Percentiles rank a stretch among this genome's conserved stretches.
These are phyloP conservation scores for Lophiostoma macrostomum DNA, from an alignment of 495 filamentous ascomycete genomes.

Conservation along the genomic window DNA sequence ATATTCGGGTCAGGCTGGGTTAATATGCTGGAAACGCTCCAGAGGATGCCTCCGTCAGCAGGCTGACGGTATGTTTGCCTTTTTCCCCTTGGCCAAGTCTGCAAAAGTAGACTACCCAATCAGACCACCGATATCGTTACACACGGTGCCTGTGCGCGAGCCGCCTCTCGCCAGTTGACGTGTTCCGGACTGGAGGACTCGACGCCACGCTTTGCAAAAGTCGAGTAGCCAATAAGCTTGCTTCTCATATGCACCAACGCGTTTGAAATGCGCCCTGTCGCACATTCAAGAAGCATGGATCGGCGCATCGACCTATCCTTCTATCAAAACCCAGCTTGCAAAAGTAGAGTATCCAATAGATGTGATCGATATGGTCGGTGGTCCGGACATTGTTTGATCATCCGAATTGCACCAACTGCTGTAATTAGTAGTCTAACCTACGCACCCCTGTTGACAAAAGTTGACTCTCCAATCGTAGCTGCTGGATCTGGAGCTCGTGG, in stretches of 20 bases:
- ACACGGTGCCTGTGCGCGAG: no score
- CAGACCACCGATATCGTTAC: no score
- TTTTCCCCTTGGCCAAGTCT: background rate
- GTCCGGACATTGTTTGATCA: background rate
- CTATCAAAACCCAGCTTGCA: constrained; percentile 1
- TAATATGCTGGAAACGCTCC: background rate
- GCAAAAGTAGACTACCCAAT: background rate
- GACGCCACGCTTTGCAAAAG: background rate
- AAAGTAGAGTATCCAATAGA: constrained; percentile 1
- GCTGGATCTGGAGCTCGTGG: background rate
- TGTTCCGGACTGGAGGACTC: no score
- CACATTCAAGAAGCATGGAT: background rate
- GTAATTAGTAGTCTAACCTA: background rate
- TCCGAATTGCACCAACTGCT: background rate
- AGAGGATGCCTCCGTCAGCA: background rate
- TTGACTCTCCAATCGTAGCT: background rate
- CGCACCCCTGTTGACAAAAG: background rate
- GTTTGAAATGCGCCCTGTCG: background rate
- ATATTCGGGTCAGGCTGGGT: background rate
- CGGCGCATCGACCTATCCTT: background rate
- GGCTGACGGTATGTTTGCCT: background rate
- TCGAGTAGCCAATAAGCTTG: background rate
- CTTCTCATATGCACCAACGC: background rate
- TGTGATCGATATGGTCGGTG: background rate
- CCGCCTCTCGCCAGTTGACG: no score